Evolutionary conservation across 2,329 filamentous ascomycete genomes (phyloP).

Genomic region (Fusarium sp.): DNA sequence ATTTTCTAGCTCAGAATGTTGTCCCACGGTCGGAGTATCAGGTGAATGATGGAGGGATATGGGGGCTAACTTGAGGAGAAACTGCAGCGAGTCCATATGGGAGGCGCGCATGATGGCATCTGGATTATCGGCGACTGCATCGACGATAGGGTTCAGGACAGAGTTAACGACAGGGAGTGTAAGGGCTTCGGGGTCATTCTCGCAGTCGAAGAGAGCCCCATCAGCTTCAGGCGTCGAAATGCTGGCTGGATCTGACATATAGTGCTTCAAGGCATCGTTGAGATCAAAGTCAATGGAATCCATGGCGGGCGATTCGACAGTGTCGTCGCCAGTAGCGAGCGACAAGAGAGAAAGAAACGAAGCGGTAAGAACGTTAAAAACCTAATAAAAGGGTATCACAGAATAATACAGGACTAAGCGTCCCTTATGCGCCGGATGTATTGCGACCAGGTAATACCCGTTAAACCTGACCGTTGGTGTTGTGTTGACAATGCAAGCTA

Average conservation of each 20-base stretch:
- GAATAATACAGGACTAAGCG: slow-evolving; percentile 1
- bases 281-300: slow-evolving; percentile 91
- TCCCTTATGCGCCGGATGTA: slow-evolving; percentile 7
- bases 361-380: slow-evolving; percentile 11
- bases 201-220: slow-evolving; percentile 85
- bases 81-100: slow-evolving; percentile 92
- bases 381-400: slow-evolving; percentile 33
- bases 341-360: slow-evolving; percentile 17
- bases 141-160: slow-evolving; percentile 90
- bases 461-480: slow-evolving; percentile 33
- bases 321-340: slow-evolving; percentile 35
- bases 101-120: slow-evolving; percentile 84
- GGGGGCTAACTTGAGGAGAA: slow-evolving; percentile 92
- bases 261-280: slow-evolving; percentile 95
- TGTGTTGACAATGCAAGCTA: slow-evolving; percentile 25
- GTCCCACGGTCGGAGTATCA: slow-evolving; percentile 41
- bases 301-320: slow-evolving; percentile 59
- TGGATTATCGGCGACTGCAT: slow-evolving; percentile 90
- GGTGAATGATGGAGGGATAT: slow-evolving; percentile 54
- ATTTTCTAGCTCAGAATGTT: slow-evolving; percentile 58
- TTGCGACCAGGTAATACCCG: slow-evolving; percentile 18
- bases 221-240: slow-evolving; percentile 90
- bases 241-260: slow-evolving; percentile 89
- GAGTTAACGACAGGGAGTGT: slow-evolving; percentile 82
- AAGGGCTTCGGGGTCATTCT: slow-evolving; percentile 88